Evolutionary conservation across 1,284 basidiomycete species (phyloP), one percentile per base, ranked within the genome.

Genomic region (Leccinum variabile): DNA sequence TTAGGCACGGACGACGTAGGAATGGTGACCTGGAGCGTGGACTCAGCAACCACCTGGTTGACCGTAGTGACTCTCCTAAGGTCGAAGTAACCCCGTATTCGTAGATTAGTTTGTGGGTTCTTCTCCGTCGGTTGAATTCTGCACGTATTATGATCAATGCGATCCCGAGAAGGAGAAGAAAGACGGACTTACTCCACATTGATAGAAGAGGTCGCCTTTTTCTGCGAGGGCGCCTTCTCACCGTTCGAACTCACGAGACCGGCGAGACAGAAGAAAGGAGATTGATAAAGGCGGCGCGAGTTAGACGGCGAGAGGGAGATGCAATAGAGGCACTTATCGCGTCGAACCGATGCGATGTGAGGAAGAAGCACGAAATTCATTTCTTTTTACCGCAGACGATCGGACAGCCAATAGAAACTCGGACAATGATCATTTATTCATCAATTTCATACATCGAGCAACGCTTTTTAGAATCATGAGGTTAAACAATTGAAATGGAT

Each of bases 211-310:
- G 46, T 65, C 8, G 62, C 63, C 54, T 54, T 63, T 54, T 37
- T 65, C 52, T 71, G 61, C 3, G 65, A n/a, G 7, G 72, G 75
- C 8, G 58, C 82, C 82, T 63, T 92, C 90, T 52, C 88, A 90
- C 69, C 81, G 85, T 64, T 92, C 91, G 25, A 77, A 78, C 57
- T 91, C 90, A 41, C 77, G 77, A 50, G 82, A 84, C 63, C 62
- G 67, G 30, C 79, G 81, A 66, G 87, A 88, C 54, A 78, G 81
- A 65, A 80, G 81, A 67, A 79, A 79, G 59, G 81, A 82, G 54
- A 79, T 81, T 59, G 86, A 86, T n/a, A 78, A 76, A 57, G 84
- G 83, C 46, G 71, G 76, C 18, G 84, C 18, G 18, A 18, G 18
- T 18, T 18, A 18, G 18, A 18, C 18, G 18, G 18, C 18, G 18